Percentiles rank a stretch among this genome's conserved stretches.
Evolutionary conservation across 331 rosid genomes (phyloP).

Genomic region (Cydonia oblonga): DNA sequence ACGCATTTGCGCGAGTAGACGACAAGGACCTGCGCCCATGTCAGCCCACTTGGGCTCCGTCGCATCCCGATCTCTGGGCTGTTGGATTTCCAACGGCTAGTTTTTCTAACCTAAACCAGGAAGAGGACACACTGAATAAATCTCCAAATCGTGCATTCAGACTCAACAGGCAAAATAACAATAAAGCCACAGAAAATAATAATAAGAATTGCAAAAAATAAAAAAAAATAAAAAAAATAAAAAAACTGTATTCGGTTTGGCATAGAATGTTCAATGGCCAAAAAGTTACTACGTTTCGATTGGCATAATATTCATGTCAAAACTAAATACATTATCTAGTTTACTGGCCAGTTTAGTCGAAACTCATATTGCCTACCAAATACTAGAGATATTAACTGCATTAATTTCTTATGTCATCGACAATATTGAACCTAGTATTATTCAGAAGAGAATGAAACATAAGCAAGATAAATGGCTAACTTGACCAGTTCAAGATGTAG

Average conservation of each 20-base stretch:
- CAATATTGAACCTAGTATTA: not conserved
- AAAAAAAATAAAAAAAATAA: too few relatives aligned
- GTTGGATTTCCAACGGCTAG: too few relatives aligned
- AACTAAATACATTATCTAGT: not conserved
- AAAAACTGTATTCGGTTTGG: not conserved
- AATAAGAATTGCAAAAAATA: not conserved
- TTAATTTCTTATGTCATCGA: not conserved
- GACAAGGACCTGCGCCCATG: too few relatives aligned
- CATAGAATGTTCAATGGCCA: not conserved
- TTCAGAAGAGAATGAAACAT: not conserved
- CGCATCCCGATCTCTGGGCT: too few relatives aligned
- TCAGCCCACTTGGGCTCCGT: too few relatives aligned
- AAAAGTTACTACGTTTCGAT: not conserved
- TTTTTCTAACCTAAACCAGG: conserved; percentile 41
- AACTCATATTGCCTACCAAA: not conserved
- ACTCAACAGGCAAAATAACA: not conserved
- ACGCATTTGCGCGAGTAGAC: too few relatives aligned
- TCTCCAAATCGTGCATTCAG: not conserved
- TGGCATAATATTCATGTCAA: not conserved
- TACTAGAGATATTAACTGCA: not conserved
- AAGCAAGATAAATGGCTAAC: not conserved
- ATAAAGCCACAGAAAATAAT: not conserved
- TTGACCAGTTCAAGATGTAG: not conserved
- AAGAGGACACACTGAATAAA: not conserved
- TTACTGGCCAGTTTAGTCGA: not conserved